Evolutionary conservation across 768 basidiomycete genomes (phyloP).

Genomic region (Suillus paluster): DNA sequence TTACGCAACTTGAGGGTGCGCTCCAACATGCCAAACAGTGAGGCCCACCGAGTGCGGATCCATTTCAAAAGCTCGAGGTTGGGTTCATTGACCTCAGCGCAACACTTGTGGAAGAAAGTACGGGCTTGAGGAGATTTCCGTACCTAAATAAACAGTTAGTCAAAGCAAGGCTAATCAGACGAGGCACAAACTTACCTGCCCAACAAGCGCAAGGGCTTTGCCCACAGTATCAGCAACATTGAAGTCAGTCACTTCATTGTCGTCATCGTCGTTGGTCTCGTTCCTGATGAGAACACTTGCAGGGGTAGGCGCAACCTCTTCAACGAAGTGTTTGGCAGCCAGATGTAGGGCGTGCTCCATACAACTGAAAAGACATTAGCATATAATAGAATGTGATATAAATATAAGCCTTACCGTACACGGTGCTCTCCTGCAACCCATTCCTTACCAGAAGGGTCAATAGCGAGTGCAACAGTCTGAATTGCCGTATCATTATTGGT

Average conservation of each 20-base stretch:
- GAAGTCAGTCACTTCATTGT: not conserved
- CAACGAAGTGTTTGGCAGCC: not conserved
- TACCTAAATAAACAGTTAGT: not conserved
- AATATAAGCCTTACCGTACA: constrained; percentile 9
- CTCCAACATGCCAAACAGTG: not conserved
- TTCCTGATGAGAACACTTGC: not conserved
- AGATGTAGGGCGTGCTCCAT: not conserved
- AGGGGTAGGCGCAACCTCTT: not conserved
- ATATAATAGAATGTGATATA: not conserved
- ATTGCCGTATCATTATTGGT: constrained; percentile 17
- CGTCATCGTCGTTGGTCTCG: not conserved
- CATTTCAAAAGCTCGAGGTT: not conserved
- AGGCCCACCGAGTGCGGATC: not conserved
- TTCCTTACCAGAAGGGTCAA: not conserved
- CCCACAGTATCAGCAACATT: not conserved
- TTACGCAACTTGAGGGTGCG: not conserved
- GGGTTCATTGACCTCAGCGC: not conserved
- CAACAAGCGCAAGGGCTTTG: not conserved
- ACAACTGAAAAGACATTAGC: not conserved
- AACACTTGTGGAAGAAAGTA: not conserved
- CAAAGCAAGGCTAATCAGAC: not conserved
- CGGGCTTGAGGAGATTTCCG: not conserved
- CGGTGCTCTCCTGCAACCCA: constrained; percentile 12
- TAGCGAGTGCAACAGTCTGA: not conserved
- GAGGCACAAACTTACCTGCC: not conserved